Evolutionary conservation across 1,284 basidiomycete species (phyloP).

Genomic region (Taiwanofungus camphoratus): DNA sequence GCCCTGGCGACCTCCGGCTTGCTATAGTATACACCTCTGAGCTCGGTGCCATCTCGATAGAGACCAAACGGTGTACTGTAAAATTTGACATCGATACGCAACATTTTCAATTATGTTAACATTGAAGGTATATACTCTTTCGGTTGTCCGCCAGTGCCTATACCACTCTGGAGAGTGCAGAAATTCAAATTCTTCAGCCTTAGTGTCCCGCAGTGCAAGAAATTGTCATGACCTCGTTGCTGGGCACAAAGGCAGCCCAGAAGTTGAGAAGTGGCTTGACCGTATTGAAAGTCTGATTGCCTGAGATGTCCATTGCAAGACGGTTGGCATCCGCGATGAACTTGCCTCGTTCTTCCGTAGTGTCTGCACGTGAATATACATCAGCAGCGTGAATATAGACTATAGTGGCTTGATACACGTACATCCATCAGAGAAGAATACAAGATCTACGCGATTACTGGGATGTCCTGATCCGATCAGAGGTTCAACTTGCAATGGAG

Average conservation of each 20-base stretch:
- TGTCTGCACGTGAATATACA: slow-evolving; percentile 40
- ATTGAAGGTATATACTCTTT: slow-evolving; percentile 45
- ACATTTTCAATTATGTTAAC: background rate
- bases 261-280: slow-evolving; percentile 77
- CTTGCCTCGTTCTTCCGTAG: slow-evolving; percentile 50
- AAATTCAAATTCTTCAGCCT: background rate
- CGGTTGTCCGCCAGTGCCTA: slow-evolving; percentile 64
- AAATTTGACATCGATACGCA: slow-evolving; percentile 3
- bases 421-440: slow-evolving; percentile 85
- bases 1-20: slow-evolving; percentile 62
- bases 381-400: background rate
- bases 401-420: slow-evolving; percentile 27
- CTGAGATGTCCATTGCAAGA: slow-evolving; percentile 65
- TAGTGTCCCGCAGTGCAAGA: background rate
- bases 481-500: slow-evolving; percentile 50
- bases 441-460: slow-evolving; percentile 65
- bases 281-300: slow-evolving; percentile 71
- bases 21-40: slow-evolving; percentile 72
- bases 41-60: slow-evolving; percentile 74
- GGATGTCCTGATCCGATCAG: slow-evolving; percentile 59
- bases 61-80: slow-evolving; percentile 70
- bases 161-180: slow-evolving; percentile 51
- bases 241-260: slow-evolving; percentile 77
- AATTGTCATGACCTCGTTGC: slow-evolving; percentile 46
- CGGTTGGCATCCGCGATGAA: slow-evolving; percentile 66